Evolutionary conservation across 2,329 filamentous ascomycete genomes (phyloP), one percentile per base, ranked within the genome.

Genomic region (Ophiobolus disseminans): DNA sequence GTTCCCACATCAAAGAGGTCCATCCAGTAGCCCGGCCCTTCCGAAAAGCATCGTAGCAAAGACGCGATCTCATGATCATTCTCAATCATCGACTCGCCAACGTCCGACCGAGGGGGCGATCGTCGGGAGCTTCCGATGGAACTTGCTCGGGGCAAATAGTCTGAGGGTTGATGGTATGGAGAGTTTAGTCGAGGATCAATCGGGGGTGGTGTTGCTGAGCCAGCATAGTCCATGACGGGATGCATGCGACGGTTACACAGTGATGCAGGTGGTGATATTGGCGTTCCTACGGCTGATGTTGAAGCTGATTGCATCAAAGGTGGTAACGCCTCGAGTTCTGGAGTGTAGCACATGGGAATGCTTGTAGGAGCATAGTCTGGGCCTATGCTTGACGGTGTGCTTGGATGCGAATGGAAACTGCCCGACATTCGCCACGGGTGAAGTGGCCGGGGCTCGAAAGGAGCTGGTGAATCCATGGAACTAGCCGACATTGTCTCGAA

Each of bases 21-120:
- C 80, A 81, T 82, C 83, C 84, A 86, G 57, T 81, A 79, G 5
- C 82, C 83, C 19, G 83, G 78, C 0, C 78, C 78, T 66, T 86
- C 82, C 2, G 82, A 80, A 61, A 84, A 86, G 66, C 85, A 82
- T 20, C 83, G 74, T 40, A 86, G 70, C 1, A 86, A 73, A 57
- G 82, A 86, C n/a, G 82, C 79, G 48, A 82, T 76, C 58, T 86
- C 82, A 53, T 82, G 80, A 41, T 85, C 81, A 40, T 66, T 60
- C 25, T 70, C 66, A 3, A 53, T 57, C 7, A 60, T 23, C 61
- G 57, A 49, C 8, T 67, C 66, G 16, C 10, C 10, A 13, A 46
- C 41, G 28, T 58, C 53, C 3, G 57, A 57, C 1, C 52, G 56
- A 13, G 65, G 62, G 3, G 63, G 57, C 14, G 66, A 65, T 34